phyloP scores from a whole-genome alignment of 305 asterid species.

The Fraxinus xanthoxyloides region DNA sequence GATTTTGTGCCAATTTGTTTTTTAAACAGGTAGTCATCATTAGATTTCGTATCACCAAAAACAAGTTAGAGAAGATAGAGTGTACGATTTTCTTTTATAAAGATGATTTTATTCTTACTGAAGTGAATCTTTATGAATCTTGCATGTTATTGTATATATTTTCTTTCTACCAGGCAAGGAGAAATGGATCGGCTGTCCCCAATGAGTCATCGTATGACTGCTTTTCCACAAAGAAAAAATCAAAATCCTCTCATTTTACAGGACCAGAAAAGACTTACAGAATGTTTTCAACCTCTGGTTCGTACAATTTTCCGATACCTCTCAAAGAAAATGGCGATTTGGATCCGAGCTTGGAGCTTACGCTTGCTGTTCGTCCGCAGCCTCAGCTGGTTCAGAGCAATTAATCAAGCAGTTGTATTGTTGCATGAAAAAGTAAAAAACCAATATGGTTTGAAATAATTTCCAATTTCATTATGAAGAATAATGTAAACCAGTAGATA shows the following conservation, averaged over 20 bases:
- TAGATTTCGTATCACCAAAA: too few species aligned
- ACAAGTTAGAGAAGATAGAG: too few species aligned
- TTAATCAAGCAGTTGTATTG: not conserved
- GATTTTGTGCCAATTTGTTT: too few species aligned
- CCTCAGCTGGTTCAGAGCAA: not conserved
- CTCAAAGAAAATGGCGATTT: not conserved
- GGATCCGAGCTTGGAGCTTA: slow-evolving; percentile 21
- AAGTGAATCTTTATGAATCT: too few species aligned
- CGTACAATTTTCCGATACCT: not conserved
- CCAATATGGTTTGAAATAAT: not conserved
- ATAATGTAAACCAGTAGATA: not conserved
- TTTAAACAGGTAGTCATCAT: too few species aligned
- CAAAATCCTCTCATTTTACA: slow-evolving; percentile 10
- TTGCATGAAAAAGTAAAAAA: not conserved
- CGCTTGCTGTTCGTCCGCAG: slow-evolving; percentile 25
- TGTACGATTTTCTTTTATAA: too few species aligned
- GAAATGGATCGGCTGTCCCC: slow-evolving; percentile 13
- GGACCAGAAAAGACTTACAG: slow-evolving; percentile 7
- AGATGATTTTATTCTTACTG: too few species aligned
- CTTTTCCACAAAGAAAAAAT: slow-evolving; percentile 13
- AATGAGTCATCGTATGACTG: slow-evolving; percentile 19
- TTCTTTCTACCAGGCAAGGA: slow-evolving; percentile 23
- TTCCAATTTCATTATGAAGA: not conserved
- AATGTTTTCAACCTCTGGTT: not conserved
- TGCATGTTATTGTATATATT: too few species aligned